phyloP scores from a whole-genome alignment of 768 basidiomycete species.

The Austroboletus festivus region DNA sequence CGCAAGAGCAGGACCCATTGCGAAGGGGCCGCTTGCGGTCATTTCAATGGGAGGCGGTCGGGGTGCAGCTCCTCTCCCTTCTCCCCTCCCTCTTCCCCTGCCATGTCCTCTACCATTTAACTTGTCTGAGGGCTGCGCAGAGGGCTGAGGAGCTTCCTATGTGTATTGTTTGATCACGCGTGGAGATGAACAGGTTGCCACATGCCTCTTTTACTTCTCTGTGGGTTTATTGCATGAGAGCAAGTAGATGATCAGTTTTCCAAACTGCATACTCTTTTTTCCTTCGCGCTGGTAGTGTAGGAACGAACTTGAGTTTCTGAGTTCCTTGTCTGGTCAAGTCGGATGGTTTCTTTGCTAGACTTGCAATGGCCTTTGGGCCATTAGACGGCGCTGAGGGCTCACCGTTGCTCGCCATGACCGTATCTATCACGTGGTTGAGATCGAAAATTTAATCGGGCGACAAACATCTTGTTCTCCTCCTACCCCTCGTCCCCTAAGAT shows the following conservation, averaged over 20 bases:
- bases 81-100: slow-evolving; percentile 51
- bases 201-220: slow-evolving; percentile 68
- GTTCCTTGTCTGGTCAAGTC: slow-evolving; percentile 74
- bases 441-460: neutral
- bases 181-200: slow-evolving; percentile 1
- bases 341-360: slow-evolving; percentile 65
- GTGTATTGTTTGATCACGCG: slow-evolving; percentile 6
- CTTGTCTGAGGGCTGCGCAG: slow-evolving; percentile 32
- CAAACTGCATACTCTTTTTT: slow-evolving; percentile 70
- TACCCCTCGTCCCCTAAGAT: slow-evolving; percentile 17
- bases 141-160: slow-evolving; percentile 47
- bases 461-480: neutral
- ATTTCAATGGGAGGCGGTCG: slow-evolving; percentile 58
- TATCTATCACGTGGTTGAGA: slow-evolving; percentile 18
- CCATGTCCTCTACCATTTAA: slow-evolving; percentile 49
- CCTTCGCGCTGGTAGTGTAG: slow-evolving; percentile 69
- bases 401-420: slow-evolving; percentile 15
- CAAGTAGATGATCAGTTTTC: neutral
- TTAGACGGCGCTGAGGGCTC: slow-evolving; percentile 19
- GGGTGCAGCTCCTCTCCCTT: slow-evolving; percentile 45
- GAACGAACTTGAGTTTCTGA: slow-evolving; percentile 77
- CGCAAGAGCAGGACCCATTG: slow-evolving; percentile 76
- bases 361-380: slow-evolving; percentile 65
- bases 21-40: slow-evolving; percentile 85
- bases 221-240: slow-evolving; percentile 16